phyloP scores from a whole-genome alignment of 192 early-diverging fungal species.

The Coemansia asiatica region DNA sequence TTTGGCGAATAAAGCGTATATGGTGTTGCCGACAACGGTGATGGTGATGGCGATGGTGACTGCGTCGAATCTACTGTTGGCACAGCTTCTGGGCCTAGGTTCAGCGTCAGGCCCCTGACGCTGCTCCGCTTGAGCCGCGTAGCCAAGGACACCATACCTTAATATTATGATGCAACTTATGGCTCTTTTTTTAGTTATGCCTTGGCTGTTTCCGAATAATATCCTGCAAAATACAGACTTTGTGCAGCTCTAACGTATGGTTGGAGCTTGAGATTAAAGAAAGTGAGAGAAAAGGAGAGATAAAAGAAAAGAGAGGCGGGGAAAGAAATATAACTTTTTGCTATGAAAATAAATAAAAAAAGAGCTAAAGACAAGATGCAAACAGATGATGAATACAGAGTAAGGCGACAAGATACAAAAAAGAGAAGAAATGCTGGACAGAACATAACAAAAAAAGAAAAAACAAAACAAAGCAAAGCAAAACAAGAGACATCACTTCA shows the following conservation, averaged over 20 bases:
- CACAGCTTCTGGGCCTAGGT: conserved; percentile 1
- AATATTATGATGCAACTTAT: background rate
- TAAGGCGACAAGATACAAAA: background rate
- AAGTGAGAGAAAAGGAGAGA: no score
- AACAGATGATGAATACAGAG: background rate
- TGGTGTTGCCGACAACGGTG: background rate
- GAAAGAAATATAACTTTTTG: no score
- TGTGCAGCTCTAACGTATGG: no score
- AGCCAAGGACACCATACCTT: conserved; percentile 22
- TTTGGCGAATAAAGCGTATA: background rate
- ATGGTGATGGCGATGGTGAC: background rate
- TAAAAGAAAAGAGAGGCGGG: no score
- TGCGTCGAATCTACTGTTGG: background rate
- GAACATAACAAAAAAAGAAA: background rate
- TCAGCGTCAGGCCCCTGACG: conserved; percentile 15
- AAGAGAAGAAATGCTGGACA: background rate
- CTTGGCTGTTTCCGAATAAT: background rate
- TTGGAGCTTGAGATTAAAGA: no score
- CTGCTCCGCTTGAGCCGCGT: conserved; percentile 36
- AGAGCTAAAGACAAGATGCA: no score
- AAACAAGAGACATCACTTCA: background rate
- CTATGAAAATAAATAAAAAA: no score
- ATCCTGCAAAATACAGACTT: background rate
- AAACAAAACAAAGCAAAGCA: background rate
- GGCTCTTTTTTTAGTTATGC: background rate